Base-by-base conservation (phyloP, 2,329 filamentous ascomycete species). In the Pyrenochaeta sp. region DNA sequence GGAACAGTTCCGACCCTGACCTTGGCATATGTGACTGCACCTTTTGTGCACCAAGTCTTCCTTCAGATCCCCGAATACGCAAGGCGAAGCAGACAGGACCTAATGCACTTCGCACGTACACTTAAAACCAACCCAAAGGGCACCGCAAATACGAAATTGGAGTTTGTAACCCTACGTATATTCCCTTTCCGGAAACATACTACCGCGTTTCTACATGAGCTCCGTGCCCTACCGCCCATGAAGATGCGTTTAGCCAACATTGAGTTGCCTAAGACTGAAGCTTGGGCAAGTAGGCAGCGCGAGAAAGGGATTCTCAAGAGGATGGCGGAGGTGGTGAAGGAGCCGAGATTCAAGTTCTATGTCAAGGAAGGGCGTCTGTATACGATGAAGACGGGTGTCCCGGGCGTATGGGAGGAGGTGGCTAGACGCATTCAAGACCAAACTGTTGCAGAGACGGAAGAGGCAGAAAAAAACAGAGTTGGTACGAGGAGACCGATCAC, bases 371-470 rank as follows among this genome's bases (percentile, higher is more conserved):
- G 74, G 1, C 62, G 63, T 28, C 44, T 61, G 30, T 75, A 70
- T 50, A 75, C 70, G 10, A 64, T 69, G 45, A 72, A 67, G 57
- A 74, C 69, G 13, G 65, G 71, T 5, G 73, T 73, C 4, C 73
- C 74, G 9, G 75, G 74, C 0, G 72, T 77, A 9, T 77, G 75
- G 75, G 73, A 75, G 53, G 67, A 72, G 46, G 68, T 77, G 0
- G 72, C 73, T 0, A 61, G 52, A 55, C 54, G 62, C 13, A 76
- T 77, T n/a, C 48, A 68, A 45, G 60, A 66, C 36, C 70, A 74
- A 58, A 75, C 67, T 6, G 51, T 47, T 3, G 54, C 30, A 22
- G 60, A 56, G 4, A 40, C 32, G 8, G 49, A 42, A 28, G 54
- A 51, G 12, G 46, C 45, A 6, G 50, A 32, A 19, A 42, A 56